These are phyloP conservation scores for Tuber brumale DNA, from an alignment of 495 filamentous ascomycete genomes.

Conservation along the genomic window DNA sequence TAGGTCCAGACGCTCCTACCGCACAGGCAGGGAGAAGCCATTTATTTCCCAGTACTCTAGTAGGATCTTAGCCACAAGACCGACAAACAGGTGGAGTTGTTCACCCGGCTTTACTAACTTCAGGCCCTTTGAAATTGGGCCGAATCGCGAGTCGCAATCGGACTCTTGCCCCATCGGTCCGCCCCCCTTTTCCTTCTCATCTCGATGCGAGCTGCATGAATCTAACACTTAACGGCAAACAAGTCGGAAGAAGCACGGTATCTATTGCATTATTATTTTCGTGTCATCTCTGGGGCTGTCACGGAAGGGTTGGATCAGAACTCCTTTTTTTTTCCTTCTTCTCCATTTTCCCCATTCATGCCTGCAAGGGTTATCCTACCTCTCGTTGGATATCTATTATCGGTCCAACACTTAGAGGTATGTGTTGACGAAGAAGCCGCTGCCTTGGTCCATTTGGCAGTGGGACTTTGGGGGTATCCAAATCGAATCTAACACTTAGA, in stretches of 20 bases:
- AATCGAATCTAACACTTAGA: conserved; percentile 40
- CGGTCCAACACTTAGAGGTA: conserved; percentile 1
- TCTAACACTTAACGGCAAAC: neutral
- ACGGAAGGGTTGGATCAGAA: neutral
- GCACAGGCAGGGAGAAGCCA: neutral
- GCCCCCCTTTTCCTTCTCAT: neutral
- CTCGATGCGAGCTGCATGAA: neutral
- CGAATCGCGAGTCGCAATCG: neutral
- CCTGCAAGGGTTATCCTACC: neutral
- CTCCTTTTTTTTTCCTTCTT: neutral
- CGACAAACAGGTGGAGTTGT: neutral
- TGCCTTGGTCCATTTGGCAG: neutral
- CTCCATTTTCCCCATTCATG: neutral
- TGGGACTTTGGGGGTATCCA: neutral
- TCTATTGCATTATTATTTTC: neutral
- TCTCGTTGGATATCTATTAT: neutral
- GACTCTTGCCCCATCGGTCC: neutral
- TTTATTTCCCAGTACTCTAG: neutral
- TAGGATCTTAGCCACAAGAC: neutral
- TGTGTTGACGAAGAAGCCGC: conserved; percentile 2
- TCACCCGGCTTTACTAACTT: neutral
- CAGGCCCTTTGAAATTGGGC: neutral
- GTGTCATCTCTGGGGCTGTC: neutral
- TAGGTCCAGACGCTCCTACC: neutral
- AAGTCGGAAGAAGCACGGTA: neutral